Base-by-base conservation (phyloP, 2,329 filamentous ascomycete genomes). In the Apiospora arundinis region DNA sequence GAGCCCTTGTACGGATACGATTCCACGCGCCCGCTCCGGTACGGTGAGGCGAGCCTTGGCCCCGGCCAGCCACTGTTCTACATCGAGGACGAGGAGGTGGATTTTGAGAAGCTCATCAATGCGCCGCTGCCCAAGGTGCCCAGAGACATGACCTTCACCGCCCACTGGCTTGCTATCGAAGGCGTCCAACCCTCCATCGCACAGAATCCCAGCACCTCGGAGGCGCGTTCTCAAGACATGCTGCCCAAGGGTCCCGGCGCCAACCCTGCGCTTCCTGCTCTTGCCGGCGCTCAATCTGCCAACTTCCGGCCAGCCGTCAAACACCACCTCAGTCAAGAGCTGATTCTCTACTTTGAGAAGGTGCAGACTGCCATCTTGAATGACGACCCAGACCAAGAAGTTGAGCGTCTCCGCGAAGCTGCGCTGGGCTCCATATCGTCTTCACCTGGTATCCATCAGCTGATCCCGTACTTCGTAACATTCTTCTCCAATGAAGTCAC, bases 61-160 rank as follows among this genome's bases (percentile, higher is more conserved):
- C 95, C 95, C 18, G 95, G 95, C 12, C 96, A 99, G 82, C 95
- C 95, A 69, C 85, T 99, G 28, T 99, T 95, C 83, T 99, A 99
- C 81, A 93, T 99, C 48, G 96, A 99, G 79, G 96, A 99, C 80
- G 96, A 99, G 80, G 96, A 99, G 85, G 92, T 98, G 70, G 96
- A 99, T 82, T 98, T 99, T 80, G 96, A 99, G 85, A 98, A 98
- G 86, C 86, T 99, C 75, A 98, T 99, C 81, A 99, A 99, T 83
- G 95, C 95, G 74, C 94, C 96, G 5, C 83, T 99, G 75, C 96
- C 96, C 37, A 98, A 97, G 82, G 95, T 99, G 42, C 96, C 96
- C 45, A 89, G 95, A 68, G 96, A 99, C 81, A 92, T 96, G 77
- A 94, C 91, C 73, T 95, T 98, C 79, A 98, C 95, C 52, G 93